Conservation (phyloP, 2,329 filamentous ascomycete species). For the Microcera coccophila region DNA sequence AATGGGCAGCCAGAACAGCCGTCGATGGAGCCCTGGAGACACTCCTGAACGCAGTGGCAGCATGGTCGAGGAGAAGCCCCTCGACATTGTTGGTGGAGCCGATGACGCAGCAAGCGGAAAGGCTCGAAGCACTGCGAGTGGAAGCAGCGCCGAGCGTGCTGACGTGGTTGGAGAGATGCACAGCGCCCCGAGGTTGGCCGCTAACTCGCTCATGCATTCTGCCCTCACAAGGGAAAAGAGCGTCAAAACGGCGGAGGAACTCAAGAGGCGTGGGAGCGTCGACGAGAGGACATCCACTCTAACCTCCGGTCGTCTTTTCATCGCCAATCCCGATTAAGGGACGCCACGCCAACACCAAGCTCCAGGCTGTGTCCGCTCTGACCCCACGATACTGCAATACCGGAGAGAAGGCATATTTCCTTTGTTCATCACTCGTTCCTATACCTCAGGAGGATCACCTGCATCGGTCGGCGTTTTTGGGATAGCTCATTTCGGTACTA, state of each 20-base stretch:
- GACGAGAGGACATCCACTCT: constrained; percentile 79
- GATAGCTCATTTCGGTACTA: constrained; percentile 19
- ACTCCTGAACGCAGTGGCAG: constrained; percentile 55
- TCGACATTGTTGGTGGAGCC: constrained; percentile 20
- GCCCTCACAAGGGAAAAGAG: constrained; percentile 61
- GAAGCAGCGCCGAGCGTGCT: constrained; percentile 57
- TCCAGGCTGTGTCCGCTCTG: constrained; percentile 5
- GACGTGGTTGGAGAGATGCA: constrained; percentile 57
- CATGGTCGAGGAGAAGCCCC: constrained; percentile 43
- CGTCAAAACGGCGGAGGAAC: constrained; percentile 64
- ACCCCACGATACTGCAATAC: constrained; percentile 15
- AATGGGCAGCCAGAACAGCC: constrained; percentile 37
- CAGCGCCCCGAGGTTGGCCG: constrained; percentile 48
- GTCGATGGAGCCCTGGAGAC: constrained; percentile 50
- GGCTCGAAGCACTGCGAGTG: constrained; percentile 50
- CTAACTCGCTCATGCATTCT: constrained; percentile 56
- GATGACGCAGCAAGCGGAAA: constrained; percentile 46
- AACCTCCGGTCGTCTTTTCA: constrained; percentile 69
- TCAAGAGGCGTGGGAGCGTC: constrained; percentile 73
- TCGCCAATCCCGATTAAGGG: constrained; percentile 73
- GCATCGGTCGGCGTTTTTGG: constrained; percentile 28
- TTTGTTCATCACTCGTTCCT: constrained; percentile 18
- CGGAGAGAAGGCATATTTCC: constrained; percentile 7
- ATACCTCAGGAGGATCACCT: constrained; percentile 16
- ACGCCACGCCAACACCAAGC: constrained; percentile 5